These are phyloP conservation scores for Breviolum minutum DNA, from an alignment of 73 alveolate species.

Conservation along the genomic window DNA sequence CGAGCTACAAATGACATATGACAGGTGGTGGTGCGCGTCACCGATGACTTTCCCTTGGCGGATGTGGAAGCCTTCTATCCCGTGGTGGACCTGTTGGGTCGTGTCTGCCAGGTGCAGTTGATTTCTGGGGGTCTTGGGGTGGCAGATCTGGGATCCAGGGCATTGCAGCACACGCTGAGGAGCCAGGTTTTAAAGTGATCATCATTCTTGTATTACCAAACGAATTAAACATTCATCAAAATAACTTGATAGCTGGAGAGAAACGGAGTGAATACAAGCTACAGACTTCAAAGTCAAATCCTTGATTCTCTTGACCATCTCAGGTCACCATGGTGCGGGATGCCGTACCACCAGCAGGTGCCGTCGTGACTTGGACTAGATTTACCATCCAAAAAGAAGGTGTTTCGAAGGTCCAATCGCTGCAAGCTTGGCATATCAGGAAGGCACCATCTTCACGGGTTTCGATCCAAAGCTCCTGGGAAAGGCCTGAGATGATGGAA, in stretches of 20 bases:
- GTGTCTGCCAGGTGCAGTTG: conserved; percentile 32
- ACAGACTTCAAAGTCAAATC: too few relatives aligned
- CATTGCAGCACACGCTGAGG: too few relatives aligned
- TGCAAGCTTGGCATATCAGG: not conserved
- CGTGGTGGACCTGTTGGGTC: conserved; percentile 82
- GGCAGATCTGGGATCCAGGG: too few relatives aligned
- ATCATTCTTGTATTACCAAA: too few relatives aligned
- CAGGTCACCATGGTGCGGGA: conserved; percentile 67
- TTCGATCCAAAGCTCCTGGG: conserved; percentile 63
- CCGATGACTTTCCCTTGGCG: conserved; percentile 89
- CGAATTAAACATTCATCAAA: too few relatives aligned
- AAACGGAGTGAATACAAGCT: too few relatives aligned
- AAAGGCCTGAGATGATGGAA: not conserved
- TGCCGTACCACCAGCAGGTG: conserved; percentile 58
- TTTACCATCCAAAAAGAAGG: not conserved
- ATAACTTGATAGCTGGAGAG: too few relatives aligned
- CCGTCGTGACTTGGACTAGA: conserved; percentile 32
- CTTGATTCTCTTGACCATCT: not conserved
- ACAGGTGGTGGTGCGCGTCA: conserved; percentile 62
- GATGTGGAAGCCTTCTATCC: conserved; percentile 93
- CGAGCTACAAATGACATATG: not conserved
- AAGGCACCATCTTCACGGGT: conserved; percentile 70
- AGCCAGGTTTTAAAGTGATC: too few relatives aligned
- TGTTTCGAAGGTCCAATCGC: not conserved
- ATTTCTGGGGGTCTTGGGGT: too few relatives aligned